These are phyloP conservation scores for Trifolium subterraneum DNA, from an alignment of 306 rosid species.

Conservation along the genomic window DNA sequence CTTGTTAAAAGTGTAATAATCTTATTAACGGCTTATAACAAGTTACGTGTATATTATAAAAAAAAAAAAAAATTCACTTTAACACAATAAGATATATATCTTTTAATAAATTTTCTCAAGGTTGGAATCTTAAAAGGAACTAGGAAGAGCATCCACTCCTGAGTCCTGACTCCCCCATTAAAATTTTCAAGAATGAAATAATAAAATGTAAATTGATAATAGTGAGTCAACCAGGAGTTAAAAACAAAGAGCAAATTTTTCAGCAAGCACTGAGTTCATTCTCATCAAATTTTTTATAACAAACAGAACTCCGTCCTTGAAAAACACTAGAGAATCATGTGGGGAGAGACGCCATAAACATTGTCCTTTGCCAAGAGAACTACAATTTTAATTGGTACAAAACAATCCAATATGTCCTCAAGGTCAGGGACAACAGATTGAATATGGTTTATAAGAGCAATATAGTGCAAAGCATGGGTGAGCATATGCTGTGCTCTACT, in stretches of 20 bases:
- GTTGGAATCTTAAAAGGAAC: background rate
- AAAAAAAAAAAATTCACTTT: background rate
- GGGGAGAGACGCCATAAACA: too few relatives aligned
- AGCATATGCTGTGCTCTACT: background rate
- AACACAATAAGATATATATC: background rate
- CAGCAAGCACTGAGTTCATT: too few relatives aligned
- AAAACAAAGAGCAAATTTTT: background rate
- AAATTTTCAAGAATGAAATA: background rate
- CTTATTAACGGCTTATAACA: constrained; percentile 17
- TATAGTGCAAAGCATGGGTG: background rate
- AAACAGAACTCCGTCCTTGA: too few relatives aligned
- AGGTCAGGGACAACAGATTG: too few relatives aligned
- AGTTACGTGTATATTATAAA: background rate
- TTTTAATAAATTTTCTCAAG: background rate
- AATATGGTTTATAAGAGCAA: too few relatives aligned
- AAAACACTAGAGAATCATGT: too few relatives aligned
- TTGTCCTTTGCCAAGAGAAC: too few relatives aligned
- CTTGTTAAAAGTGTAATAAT: constrained; percentile 22
- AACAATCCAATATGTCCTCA: too few relatives aligned
- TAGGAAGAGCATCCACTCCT: background rate
- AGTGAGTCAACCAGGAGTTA: background rate
- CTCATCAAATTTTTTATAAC: too few relatives aligned
- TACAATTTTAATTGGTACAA: too few relatives aligned
- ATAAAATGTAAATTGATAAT: background rate
- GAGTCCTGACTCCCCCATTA: background rate